phyloP scores from a whole-genome alignment of 1,139 yeast genomes.

The Kodamaea sp. region DNA sequence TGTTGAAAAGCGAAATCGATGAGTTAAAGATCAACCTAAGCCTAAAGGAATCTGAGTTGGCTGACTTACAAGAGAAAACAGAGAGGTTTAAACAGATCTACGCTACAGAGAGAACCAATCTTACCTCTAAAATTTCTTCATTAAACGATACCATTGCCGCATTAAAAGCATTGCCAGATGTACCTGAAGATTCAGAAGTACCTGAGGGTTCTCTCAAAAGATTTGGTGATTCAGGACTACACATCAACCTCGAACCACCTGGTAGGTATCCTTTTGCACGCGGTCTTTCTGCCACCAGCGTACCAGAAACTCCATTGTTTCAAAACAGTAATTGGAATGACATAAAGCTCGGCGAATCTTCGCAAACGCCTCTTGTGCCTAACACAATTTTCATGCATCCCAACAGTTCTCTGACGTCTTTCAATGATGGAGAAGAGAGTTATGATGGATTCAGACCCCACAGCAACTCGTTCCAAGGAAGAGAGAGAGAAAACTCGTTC shows the following conservation, averaged over 20 bases:
- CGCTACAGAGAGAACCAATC: slow-evolving; percentile 31
- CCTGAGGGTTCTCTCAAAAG: slow-evolving; percentile 2
- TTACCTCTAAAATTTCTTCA: slow-evolving; percentile 28
- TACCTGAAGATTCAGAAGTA: neutral
- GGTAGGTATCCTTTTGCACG: slow-evolving; percentile 4
- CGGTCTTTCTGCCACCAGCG: slow-evolving; percentile 6
- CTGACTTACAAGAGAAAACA: slow-evolving; percentile 31
- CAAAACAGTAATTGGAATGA: slow-evolving; percentile 17
- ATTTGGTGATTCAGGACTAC: slow-evolving; percentile 14
- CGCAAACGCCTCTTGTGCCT: slow-evolving; percentile 13
- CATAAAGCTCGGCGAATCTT: slow-evolving; percentile 37
- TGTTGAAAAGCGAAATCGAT: slow-evolving; percentile 17
- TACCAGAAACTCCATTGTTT: slow-evolving; percentile 8
- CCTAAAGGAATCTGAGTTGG: slow-evolving; percentile 26
- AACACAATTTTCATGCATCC: slow-evolving; percentile 27
- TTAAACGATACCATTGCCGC: slow-evolving; percentile 22
- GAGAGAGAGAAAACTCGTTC: slow-evolving; percentile 4
- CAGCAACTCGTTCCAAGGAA: slow-evolving; percentile 3
- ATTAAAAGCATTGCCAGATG: slow-evolving; percentile 1
- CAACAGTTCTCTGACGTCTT: slow-evolving; percentile 11
- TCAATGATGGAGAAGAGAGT: slow-evolving; percentile 8
- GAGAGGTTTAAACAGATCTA: slow-evolving; percentile 32
- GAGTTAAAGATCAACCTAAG: slow-evolving; percentile 23
- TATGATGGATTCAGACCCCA: slow-evolving; percentile 6
- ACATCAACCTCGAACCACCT: slow-evolving; percentile 18